phyloP scores from a whole-genome alignment of 2,329 filamentous ascomycete species.

The Hypocreales sp. region DNA sequence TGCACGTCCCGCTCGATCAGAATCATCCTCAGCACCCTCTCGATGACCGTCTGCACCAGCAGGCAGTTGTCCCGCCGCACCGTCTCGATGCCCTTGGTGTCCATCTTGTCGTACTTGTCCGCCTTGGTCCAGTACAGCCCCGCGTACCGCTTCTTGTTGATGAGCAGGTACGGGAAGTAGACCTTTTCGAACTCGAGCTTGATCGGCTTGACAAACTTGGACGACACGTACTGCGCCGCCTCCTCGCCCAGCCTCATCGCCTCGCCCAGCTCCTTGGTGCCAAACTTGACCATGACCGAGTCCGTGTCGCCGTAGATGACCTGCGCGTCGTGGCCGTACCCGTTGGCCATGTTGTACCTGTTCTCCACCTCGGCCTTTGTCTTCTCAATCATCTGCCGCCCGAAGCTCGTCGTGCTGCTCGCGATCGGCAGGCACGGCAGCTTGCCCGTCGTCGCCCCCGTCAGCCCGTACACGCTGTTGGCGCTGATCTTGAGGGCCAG shows the following conservation, averaged over 20 bases:
- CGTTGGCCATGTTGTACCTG: conserved; percentile 82
- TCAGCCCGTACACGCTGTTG: conserved; percentile 95
- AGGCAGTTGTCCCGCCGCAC: conserved; percentile 94
- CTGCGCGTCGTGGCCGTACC: conserved; percentile 85
- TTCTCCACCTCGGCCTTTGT: conserved; percentile 92
- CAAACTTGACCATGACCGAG: conserved; percentile 99
- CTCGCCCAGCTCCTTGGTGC: conserved; percentile 69
- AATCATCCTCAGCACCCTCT: conserved; percentile 90
- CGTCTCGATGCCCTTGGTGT: conserved; percentile 98
- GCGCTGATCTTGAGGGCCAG: conserved; percentile 91
- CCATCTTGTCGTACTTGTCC: conserved; percentile 97
- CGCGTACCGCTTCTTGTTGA: conserved; percentile 99
- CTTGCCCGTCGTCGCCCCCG: conserved; percentile 90
- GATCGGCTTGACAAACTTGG: conserved; percentile 90
- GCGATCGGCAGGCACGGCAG: conserved; percentile 89
- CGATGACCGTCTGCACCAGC: conserved; percentile 90
- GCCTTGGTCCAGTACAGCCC: conserved; percentile 95
- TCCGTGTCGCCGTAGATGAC: conserved; percentile 99
- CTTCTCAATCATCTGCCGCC: conserved; percentile 96
- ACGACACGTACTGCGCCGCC: conserved; percentile 74
- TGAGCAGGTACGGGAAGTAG: conserved; percentile 92
- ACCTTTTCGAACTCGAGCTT: conserved; percentile 99
- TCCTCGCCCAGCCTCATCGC: conserved; percentile 95
- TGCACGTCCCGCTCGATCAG: conserved; percentile 83
- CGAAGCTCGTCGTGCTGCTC: conserved; percentile 92